Conservation (phyloP, 2,329 filamentous ascomycete species). For the Monilinia aucupariae region DNA sequence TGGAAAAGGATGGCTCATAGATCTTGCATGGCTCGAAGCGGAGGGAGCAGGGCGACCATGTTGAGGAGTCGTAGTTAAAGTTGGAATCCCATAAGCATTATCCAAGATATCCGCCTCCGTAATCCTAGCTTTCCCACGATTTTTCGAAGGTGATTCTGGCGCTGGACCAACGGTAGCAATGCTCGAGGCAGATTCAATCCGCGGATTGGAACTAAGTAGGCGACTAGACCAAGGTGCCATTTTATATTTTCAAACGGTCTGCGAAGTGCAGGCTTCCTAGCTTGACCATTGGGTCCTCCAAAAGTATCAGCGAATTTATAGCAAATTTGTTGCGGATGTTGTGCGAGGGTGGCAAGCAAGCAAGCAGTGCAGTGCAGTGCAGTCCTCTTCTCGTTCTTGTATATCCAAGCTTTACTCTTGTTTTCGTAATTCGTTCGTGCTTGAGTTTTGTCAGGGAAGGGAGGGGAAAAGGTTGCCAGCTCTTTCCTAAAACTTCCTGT, state of each 20-base stretch:
- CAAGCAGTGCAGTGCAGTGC: neutral
- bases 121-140: slow-evolving; percentile 21
- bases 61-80: slow-evolving; percentile 12
- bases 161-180: slow-evolving; percentile 3
- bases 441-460: slow-evolving; percentile 6
- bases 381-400: slow-evolving; percentile 1
- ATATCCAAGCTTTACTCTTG: slow-evolving; percentile 7
- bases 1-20: slow-evolving; percentile 76
- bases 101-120: slow-evolving; percentile 34
- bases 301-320: slow-evolving; percentile 16
- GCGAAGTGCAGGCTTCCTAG: slow-evolving; percentile 13
- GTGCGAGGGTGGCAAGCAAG: slow-evolving; percentile 13
- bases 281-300: slow-evolving; percentile 12
- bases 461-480: neutral
- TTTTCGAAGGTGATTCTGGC: slow-evolving; percentile 7
- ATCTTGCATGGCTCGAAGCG: slow-evolving; percentile 36
- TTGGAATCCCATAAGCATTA: slow-evolving; percentile 33
- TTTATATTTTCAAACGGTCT: slow-evolving; percentile 18
- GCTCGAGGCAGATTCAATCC: slow-evolving; percentile 23
- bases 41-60: slow-evolving; percentile 9
- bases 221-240: slow-evolving; percentile 35
- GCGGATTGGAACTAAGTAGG: slow-evolving; percentile 30
- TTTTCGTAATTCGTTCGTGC: slow-evolving; percentile 13
- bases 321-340: slow-evolving; percentile 15
- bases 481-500: neutral